These are phyloP conservation scores for Helicocarpus griseus DNA, from an alignment of 2,329 filamentous ascomycete species.

Conservation along the genomic window DNA sequence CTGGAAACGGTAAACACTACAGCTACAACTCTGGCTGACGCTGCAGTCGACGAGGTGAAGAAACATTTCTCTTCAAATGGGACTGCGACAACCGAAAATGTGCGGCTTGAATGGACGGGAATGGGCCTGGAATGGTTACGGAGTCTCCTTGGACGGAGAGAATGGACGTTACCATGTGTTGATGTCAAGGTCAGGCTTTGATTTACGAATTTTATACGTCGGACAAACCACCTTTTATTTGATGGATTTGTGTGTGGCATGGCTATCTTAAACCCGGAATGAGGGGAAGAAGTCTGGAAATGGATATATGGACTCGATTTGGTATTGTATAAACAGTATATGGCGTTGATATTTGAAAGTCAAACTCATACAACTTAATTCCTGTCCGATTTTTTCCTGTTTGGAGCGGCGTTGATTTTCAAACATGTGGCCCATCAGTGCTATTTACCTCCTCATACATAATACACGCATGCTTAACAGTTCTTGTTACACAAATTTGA, in stretches of 20 bases:
- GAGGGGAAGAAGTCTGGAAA: not conserved
- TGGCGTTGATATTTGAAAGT: not conserved
- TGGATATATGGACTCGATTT: not conserved
- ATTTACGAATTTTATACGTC: conserved; percentile 11
- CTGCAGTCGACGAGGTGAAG: conserved; percentile 53
- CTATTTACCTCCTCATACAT: too few species aligned
- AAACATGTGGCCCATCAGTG: too few species aligned
- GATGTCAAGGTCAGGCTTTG: conserved; percentile 74
- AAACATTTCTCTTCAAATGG: conserved; percentile 24
- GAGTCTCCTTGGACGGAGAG: conserved; percentile 67
- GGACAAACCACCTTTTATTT: not conserved
- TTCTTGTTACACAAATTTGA: too few species aligned
- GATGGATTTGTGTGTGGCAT: not conserved
- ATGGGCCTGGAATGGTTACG: conserved; percentile 79
- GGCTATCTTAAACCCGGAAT: not conserved
- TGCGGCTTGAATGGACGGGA: conserved; percentile 59
- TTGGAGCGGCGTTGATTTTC: too few species aligned
- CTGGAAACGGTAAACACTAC: conserved; percentile 56
- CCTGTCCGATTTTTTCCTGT: not conserved
- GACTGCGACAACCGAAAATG: conserved; percentile 20
- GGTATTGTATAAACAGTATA: not conserved
- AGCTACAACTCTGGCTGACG: conserved; percentile 55
- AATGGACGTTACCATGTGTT: conserved; percentile 86
- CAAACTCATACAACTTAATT: too few species aligned
- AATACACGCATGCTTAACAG: too few species aligned